A percentile compares a stretch with the other conserved stretches of the same genome.
These are phyloP conservation scores for Acmispon strigosus DNA, from an alignment of 306 rosid species.

Conservation along the genomic window DNA sequence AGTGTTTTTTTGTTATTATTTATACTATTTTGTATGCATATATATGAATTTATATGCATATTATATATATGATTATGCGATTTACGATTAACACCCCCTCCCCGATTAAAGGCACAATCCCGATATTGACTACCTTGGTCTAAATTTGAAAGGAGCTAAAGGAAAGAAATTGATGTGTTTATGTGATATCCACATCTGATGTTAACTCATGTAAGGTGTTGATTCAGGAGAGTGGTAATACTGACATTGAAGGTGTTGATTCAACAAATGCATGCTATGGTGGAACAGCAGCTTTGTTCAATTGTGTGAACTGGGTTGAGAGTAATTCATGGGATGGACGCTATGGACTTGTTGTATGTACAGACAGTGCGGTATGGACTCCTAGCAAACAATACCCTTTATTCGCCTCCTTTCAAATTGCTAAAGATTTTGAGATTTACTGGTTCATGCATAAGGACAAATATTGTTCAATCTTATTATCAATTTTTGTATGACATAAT, in stretches of 20 bases:
- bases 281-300: slow-evolving; percentile 87
- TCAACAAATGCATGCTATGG: slow-evolving; percentile 94
- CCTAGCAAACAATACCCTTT: not conserved
- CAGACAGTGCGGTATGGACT: slow-evolving; percentile 79
- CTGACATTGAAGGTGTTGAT: slow-evolving; percentile 84
- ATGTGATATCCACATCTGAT: not conserved
- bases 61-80: too few relatives aligned
- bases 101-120: too few relatives aligned
- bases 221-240: slow-evolving; percentile 62
- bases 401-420: not conserved
- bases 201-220: not conserved
- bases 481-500: not conserved
- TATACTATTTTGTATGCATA: too few relatives aligned
- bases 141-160: not conserved
- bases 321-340: slow-evolving; percentile 98
- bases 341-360: slow-evolving; percentile 81
- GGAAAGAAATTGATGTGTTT: not conserved
- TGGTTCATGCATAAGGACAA: not conserved
- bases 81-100: too few relatives aligned
- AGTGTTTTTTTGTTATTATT: too few relatives aligned
- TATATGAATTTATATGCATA: too few relatives aligned
- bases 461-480: not conserved
- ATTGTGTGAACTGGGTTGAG: slow-evolving; percentile 92
- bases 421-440: not conserved
- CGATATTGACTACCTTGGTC: too few relatives aligned